Evolutionary conservation across 192 early-diverging fungal genomes (phyloP).

Genomic region (Backusella tuberculispora): DNA sequence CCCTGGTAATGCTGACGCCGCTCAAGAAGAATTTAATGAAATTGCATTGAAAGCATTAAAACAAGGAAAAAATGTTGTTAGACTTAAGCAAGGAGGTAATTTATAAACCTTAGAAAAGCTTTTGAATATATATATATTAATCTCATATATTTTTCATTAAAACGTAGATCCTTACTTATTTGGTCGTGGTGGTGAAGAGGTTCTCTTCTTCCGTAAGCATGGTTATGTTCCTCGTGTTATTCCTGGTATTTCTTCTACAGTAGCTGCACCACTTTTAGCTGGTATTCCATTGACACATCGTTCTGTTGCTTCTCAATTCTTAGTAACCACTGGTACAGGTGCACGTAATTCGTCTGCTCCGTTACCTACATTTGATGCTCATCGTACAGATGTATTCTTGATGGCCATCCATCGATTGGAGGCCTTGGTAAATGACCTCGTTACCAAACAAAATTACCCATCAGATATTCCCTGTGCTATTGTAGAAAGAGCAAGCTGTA

Average conservation of each 20-base stretch:
- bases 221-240: conserved; percentile 67
- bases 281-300: conserved; percentile 83
- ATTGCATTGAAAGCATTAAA: conserved; percentile 64
- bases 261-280: conserved; percentile 65
- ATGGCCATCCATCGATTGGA: conserved; percentile 78
- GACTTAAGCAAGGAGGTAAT: conserved; percentile 85
- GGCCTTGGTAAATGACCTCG: conserved; percentile 61
- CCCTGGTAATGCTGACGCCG: conserved; percentile 72
- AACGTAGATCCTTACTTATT: conserved; percentile 85
- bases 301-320: conserved; percentile 73
- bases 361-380: conserved; percentile 59
- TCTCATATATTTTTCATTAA: not conserved
- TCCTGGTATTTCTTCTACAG: conserved; percentile 71
- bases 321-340: conserved; percentile 76
- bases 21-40: conserved; percentile 81
- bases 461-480: conserved; percentile 75
- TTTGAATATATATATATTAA: not conserved
- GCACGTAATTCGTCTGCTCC: conserved; percentile 63
- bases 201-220: conserved; percentile 69
- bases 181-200: conserved; percentile 92
- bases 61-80: conserved; percentile 74
- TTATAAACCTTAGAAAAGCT: not conserved
- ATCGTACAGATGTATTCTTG: conserved; percentile 74
- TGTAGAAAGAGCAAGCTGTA: conserved; percentile 80
- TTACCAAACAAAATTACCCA: conserved; percentile 64